Percentiles rank a stretch among this genome's conserved stretches.
phyloP scores from a whole-genome alignment of 306 rosid species.

The Sophora flavescens region DNA sequence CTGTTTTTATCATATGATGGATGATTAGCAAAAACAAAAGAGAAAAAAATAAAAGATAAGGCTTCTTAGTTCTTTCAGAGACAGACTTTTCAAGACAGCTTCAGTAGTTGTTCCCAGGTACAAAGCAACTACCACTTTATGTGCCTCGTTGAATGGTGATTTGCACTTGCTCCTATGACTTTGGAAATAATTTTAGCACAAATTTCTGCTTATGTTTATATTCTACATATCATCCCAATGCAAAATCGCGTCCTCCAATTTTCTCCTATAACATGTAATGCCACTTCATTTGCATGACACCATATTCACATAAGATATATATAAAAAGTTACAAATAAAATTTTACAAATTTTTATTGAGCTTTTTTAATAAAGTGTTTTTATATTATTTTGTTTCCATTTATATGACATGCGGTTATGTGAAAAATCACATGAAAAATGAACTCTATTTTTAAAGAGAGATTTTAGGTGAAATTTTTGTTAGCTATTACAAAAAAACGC shows the following conservation, averaged over 20 bases:
- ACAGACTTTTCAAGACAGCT: constrained; percentile 35
- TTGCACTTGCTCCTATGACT: constrained; percentile 32
- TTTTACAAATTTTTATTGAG: no score
- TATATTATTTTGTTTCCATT: no score
- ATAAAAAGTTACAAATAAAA: no score
- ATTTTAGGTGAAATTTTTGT: no score
- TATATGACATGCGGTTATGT: no score
- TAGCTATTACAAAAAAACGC: no score
- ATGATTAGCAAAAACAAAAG: constrained; percentile 23
- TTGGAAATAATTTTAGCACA: not conserved
- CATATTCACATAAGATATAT: no score
- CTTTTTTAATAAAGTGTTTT: no score
- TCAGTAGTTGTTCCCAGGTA: constrained; percentile 23
- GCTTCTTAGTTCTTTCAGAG: not conserved
- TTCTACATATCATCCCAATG: constrained; percentile 37
- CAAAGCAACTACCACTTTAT: not conserved
- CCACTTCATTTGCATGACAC: no score
- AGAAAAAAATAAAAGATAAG: not conserved
- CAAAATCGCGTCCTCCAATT: constrained; percentile 16
- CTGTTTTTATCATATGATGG: constrained; percentile 38
- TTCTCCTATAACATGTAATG: no score
- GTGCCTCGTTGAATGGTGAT: not conserved
- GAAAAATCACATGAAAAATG: no score
- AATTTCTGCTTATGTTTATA: not conserved
- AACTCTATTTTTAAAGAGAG: no score